Conservation (phyloP, 2,329 filamentous ascomycete species). For the Arthrocladium fulminans region DNA sequence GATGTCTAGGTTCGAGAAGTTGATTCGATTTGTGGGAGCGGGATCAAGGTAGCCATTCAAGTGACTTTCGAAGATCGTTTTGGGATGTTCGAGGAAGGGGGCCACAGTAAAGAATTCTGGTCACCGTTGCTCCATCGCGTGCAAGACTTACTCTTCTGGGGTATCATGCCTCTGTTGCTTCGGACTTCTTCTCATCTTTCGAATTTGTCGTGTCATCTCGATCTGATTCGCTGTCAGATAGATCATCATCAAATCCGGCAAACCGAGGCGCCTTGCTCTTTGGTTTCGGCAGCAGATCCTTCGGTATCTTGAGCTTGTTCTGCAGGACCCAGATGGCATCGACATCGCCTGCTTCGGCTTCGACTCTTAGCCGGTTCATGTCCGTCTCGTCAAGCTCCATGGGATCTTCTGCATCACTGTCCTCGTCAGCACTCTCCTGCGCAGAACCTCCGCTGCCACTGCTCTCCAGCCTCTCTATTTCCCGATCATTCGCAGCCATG, state of each 20-base stretch:
- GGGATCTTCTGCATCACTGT: constrained; percentile 24
- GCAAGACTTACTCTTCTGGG: too few species aligned
- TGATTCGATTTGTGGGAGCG: too few species aligned
- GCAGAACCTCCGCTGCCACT: constrained; percentile 27
- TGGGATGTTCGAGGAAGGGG: too few species aligned
- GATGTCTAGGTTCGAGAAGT: too few species aligned
- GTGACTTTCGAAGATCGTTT: too few species aligned
- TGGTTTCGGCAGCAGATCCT: constrained; percentile 15
- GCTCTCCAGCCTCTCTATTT: constrained; percentile 30
- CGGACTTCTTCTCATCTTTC: constrained; percentile 13
- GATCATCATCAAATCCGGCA: constrained; percentile 42
- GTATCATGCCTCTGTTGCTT: not conserved
- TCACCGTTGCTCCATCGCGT: too few species aligned
- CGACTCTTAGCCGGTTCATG: constrained; percentile 17
- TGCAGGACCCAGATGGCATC: constrained; percentile 24
- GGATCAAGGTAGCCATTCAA: too few species aligned
- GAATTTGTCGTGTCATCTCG: constrained; percentile 24
- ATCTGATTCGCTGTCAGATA: constrained; percentile 35
- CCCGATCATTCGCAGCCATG: constrained; percentile 46
- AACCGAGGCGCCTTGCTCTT: constrained; percentile 28
- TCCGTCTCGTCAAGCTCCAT: constrained; percentile 23
- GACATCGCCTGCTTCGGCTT: constrained; percentile 22
- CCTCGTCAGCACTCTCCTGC: constrained; percentile 32
- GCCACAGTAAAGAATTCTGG: too few species aligned
- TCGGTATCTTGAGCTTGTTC: constrained; percentile 21